Evolutionary conservation across 805 yeast genomes (phyloP), one percentile per base, ranked within the genome.

Genomic region (Cyberlindnera samutprakarnensis): DNA sequence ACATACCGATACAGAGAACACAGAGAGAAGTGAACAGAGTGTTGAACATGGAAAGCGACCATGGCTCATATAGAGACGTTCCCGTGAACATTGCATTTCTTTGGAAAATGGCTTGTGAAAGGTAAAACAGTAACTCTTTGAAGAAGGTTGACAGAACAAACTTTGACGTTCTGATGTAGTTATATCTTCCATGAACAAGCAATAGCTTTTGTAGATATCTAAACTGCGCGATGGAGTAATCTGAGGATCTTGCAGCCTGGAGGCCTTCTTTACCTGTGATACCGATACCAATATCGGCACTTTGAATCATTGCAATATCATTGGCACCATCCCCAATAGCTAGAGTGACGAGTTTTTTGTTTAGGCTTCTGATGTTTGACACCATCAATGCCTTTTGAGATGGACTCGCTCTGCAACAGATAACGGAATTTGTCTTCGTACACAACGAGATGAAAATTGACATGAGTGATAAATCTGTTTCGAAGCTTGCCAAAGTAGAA

Each of bases 311-410:
- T 1, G 99, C 97, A 53, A 92, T 88, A 57, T 92, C 99, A 53
- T 92, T 92, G 2, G 99, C 99, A 42, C 99, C 99, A 60, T 92
- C 99, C 7, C 99, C 99, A 52, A 92, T 83, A 0, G 98, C 98
- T 39, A 92, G 66, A 0, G 96, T 86, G 6, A 92, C 96, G 25
- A 83, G 69, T 2, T 60, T 59, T 30, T 68, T 76, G 46, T 80
- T 70, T 36, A 78, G 61, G n/a, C 68, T 62, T 31, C 97, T 68
- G n/a, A 94, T 86, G 21, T 77, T 68, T 18, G 74, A 57, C 3
- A 92, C 97, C 84, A 92, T 78, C 18, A 71, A 64, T 1, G 97
- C 96, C 60, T 92, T 92, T 56, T 92, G 99, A 0, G 96, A 78
- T 0, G 99, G 99, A 7, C 95, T 81, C 0, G 97, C 97, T 41